phyloP scores from a whole-genome alignment of 2,329 filamentous ascomycete species.

The Purpureocillium takamizusanense region DNA sequence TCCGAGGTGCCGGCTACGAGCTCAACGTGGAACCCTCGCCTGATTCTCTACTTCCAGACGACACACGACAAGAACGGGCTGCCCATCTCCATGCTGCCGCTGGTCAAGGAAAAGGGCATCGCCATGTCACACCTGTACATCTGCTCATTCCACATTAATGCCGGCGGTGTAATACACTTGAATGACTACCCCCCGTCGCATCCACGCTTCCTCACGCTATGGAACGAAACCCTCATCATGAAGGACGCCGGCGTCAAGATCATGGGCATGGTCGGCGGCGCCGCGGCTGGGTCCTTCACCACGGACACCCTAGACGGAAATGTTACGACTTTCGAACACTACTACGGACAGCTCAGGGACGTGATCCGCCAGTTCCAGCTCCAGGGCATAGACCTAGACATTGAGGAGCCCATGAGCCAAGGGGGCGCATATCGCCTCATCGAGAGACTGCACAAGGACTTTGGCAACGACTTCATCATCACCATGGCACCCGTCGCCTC shows the following conservation, averaged over 20 bases:
- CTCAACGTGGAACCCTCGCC: constrained; percentile 18
- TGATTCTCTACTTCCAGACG: constrained; percentile 41
- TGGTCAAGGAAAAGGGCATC: constrained; percentile 28
- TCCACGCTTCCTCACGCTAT: constrained; percentile 58
- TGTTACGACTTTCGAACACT: constrained; percentile 55
- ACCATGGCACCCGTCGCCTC: constrained; percentile 73
- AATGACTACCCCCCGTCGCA: constrained; percentile 66
- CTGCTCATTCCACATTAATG: constrained; percentile 73
- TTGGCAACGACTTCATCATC: constrained; percentile 60
- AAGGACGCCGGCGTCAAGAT: constrained; percentile 66
- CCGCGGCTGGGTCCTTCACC: constrained; percentile 60
- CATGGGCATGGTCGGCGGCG: constrained; percentile 77
- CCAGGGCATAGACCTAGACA: constrained; percentile 64
- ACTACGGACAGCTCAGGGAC: constrained; percentile 58
- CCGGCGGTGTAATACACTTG: constrained; percentile 55
- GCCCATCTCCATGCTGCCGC: constrained; percentile 40
- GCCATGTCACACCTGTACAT: constrained; percentile 69
- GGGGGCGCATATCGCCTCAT: constrained; percentile 55
- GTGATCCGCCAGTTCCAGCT: constrained; percentile 51
- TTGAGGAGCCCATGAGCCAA: constrained; percentile 66
- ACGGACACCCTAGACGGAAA: constrained; percentile 39
- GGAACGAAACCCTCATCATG: constrained; percentile 64
- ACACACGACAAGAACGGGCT: constrained; percentile 24
- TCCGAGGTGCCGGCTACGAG: no score
- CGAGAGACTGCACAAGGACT: constrained; percentile 56